Evolutionary conservation across 768 basidiomycete genomes (phyloP).

Genomic region (Leucocoprinus sp.): DNA sequence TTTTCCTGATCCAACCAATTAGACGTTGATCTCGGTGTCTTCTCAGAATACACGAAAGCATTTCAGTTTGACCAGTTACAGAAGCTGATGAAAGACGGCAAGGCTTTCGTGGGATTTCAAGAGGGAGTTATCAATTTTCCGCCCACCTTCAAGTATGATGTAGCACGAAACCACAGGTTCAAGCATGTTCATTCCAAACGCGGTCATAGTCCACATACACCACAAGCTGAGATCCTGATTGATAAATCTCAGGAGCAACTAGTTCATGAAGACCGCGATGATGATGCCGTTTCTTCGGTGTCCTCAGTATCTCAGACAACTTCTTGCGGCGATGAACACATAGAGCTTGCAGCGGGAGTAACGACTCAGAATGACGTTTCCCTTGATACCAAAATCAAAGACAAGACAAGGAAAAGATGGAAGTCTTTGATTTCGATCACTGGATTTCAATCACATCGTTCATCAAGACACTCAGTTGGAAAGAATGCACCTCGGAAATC

Average conservation of each 20-base stretch:
- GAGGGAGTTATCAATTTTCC: conserved; percentile 81
- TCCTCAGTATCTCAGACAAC: conserved; percentile 7
- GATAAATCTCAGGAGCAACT: conserved; percentile 16
- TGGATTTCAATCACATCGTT: neutral
- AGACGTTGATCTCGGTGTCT: neutral
- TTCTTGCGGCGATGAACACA: conserved; percentile 16
- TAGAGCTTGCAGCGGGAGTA: too few relatives aligned
- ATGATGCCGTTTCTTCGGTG: conserved; percentile 6
- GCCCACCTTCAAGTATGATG: conserved; percentile 93
- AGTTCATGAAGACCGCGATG: conserved; percentile 16
- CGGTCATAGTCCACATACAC: conserved; percentile 7
- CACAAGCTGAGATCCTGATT: conserved; percentile 7
- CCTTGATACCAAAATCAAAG: neutral
- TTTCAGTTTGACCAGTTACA: conserved; percentile 86
- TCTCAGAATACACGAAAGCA: conserved; percentile 71
- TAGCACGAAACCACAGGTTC: conserved; percentile 49
- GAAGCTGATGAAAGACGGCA: conserved; percentile 60
- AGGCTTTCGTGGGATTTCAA: conserved; percentile 67
- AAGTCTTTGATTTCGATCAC: neutral
- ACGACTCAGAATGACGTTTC: too few relatives aligned
- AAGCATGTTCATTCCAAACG: conserved; percentile 31
- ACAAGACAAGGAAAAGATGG: conserved; percentile 4
- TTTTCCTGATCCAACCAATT: neutral
- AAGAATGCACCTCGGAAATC: conserved; percentile 12
- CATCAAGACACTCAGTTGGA: neutral